Conservation (phyloP, 1,139 yeast species). For the Geotrichum histeridarum region DNA sequence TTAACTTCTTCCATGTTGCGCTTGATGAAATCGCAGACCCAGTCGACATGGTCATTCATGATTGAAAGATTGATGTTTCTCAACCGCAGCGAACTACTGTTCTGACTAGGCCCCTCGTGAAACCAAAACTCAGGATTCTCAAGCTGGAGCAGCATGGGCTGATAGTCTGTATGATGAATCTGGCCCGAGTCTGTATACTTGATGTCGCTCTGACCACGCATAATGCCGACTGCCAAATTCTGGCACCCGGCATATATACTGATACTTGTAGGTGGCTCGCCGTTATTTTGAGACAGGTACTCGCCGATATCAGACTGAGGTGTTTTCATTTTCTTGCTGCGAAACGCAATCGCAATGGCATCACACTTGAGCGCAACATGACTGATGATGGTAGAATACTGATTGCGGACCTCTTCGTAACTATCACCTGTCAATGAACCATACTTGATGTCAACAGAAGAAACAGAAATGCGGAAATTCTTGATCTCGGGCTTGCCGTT, state of each 20-base stretch:
- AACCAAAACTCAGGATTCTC: constrained; percentile 32
- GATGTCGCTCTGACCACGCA: constrained; percentile 22
- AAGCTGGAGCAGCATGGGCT: constrained; percentile 29
- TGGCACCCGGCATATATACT: constrained; percentile 27
- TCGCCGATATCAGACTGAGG: constrained; percentile 25
- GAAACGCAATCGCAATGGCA: constrained; percentile 27
- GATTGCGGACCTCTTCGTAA: neutral
- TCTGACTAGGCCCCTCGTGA: constrained; percentile 25
- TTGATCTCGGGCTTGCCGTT: constrained; percentile 40
- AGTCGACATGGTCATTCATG: constrained; percentile 26
- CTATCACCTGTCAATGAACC: constrained; percentile 34
- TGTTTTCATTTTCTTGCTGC: constrained; percentile 21
- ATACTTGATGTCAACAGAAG: constrained; percentile 45
- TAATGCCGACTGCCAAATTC: constrained; percentile 25
- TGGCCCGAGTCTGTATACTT: constrained; percentile 15
- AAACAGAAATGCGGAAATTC: constrained; percentile 51
- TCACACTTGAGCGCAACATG: constrained; percentile 27
- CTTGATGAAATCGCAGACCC: constrained; percentile 29
- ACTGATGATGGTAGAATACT: constrained; percentile 17
- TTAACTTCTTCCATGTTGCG: constrained; percentile 23
- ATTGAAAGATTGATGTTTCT: constrained; percentile 29
- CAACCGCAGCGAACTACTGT: constrained; percentile 30
- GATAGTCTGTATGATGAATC: constrained; percentile 15
- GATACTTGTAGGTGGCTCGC: constrained; percentile 22
- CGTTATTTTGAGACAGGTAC: constrained; percentile 22